A percentile compares a stretch with the other conserved stretches of the same genome.
phyloP scores from a whole-genome alignment of 1,139 yeast species.

The Magnusiomyces sp. region DNA sequence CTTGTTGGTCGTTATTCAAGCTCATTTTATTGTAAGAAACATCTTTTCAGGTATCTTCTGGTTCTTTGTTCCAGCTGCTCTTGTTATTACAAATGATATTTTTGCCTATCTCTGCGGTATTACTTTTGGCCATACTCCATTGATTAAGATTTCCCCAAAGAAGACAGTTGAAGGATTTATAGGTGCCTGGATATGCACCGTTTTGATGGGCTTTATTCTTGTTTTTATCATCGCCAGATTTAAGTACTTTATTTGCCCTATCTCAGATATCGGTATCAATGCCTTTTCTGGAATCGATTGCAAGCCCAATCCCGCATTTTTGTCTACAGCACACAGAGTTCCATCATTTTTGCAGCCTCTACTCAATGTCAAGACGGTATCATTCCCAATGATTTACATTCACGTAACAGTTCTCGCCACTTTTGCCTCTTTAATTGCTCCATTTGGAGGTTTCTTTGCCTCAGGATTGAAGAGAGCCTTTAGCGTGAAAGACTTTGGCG shows the following conservation, averaged over 20 bases:
- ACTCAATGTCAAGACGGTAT: constrained; percentile 40
- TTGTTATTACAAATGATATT: constrained; percentile 90
- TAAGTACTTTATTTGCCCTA: constrained; percentile 83
- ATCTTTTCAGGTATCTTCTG: constrained; percentile 86
- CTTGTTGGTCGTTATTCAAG: constrained; percentile 83
- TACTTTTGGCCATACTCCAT: constrained; percentile 87
- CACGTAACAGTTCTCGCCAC: constrained; percentile 83
- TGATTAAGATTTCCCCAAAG: constrained; percentile 90
- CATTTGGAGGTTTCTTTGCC: constrained; percentile 98
- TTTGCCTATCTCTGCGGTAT: constrained; percentile 97
- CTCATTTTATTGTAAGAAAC: constrained; percentile 85
- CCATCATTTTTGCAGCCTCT: constrained; percentile 56
- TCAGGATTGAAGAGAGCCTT: constrained; percentile 96
- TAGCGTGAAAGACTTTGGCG: constrained; percentile 87
- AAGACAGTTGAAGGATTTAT: constrained; percentile 95
- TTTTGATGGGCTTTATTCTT: constrained; percentile 59
- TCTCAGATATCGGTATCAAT: constrained; percentile 49
- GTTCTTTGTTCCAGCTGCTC: constrained; percentile 85
- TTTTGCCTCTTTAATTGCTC: constrained; percentile 95
- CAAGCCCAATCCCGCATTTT: constrained; percentile 78
- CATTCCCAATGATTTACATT: constrained; percentile 78
- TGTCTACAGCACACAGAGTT: constrained; percentile 66
- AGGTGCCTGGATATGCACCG: constrained; percentile 97
- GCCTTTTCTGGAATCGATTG: constrained; percentile 61
- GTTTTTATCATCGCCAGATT: constrained; percentile 57